Evolutionary conservation across 352 stramenopile species (phyloP), one percentile per base, ranked within the genome.

Genomic region (Globisporangium viniferum): DNA sequence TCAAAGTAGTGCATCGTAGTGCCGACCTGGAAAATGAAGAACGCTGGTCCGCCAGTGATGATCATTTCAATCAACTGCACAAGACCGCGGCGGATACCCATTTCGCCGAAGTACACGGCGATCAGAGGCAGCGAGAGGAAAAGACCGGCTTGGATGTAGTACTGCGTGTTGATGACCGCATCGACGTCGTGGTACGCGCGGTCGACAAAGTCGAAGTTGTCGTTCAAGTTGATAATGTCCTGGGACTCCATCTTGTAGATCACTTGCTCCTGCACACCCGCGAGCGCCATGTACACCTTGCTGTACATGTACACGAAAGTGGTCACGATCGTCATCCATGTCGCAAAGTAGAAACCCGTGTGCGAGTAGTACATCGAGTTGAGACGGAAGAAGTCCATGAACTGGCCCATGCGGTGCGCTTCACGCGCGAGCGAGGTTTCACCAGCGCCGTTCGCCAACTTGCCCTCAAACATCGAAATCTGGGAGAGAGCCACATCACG

Each of bases 361-460:
- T 94, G 86, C 53, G 85, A 91, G 73, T 94, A 94, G 71, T 91
- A 94, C 85, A 94, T 93, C 63, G 85, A 93, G 67, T 92, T 92
- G 33, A 94, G 58, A 3, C 86, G 87, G 81, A 92, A 95, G 61
- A 95, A 95, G 60, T 95, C 87, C 70, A 95, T 75, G 61, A 93
- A 93, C 68, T 91, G 84, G 27, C 87, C 87, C 87, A 95, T 93
- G 51, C 87, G 87, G 59, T 95, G 86, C 20, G 86, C 86, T 62
- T 95, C 87, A 65, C 87, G 87, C 3, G 87, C 74, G 5, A 95
- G 66, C 48, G 80, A 92, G 22, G 87, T 93, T 66, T 95, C 87
- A 62, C 85, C 87, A 2, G 85, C 86, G 66, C 87, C 87, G 71
- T 95, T 95, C 0, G 85, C 87, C 41, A 95, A 71, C 73, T 95